phyloP scores from a whole-genome alignment of 176 grass and related monocot species.

The Musa beccarii region DNA sequence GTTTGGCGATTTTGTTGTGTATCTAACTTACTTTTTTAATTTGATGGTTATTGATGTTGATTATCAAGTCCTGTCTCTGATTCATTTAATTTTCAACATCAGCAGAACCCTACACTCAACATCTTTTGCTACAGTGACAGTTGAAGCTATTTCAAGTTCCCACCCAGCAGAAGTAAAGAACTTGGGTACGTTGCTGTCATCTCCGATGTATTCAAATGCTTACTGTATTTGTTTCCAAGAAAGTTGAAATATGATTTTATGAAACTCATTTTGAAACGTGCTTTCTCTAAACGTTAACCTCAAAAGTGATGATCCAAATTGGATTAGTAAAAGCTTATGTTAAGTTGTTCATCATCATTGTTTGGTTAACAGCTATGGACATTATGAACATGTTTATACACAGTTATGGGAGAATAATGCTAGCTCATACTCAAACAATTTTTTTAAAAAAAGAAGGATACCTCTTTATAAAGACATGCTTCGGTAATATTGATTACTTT shows the following conservation, averaged over 20 bases:
- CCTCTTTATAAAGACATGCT: not conserved
- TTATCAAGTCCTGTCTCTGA: not conserved
- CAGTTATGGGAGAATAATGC: not conserved
- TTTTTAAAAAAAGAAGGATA: not conserved
- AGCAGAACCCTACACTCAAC: constrained; percentile 68
- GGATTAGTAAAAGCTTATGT: not conserved
- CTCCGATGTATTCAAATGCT: constrained; percentile 5
- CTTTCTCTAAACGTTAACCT: not conserved
- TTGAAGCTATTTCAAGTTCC: constrained; percentile 69
- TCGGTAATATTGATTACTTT: not conserved
- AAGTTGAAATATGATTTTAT: not conserved
- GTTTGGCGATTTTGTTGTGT: not conserved
- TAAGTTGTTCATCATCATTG: not conserved
- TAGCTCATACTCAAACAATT: not conserved
- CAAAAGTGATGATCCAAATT: no score
- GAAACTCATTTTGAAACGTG: not conserved
- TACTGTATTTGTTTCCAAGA: constrained; percentile 11
- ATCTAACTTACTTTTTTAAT: not conserved
- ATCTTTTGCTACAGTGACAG: constrained; percentile 59
- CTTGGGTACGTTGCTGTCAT: constrained; percentile 46
- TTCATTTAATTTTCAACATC: constrained; percentile 9
- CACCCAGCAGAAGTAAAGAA: constrained; percentile 67
- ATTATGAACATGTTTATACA: not conserved
- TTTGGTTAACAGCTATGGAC: not conserved
- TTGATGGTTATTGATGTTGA: not conserved